Conservation (phyloP, 176 grass and related monocot species). For the Avena atlantica region DNA sequence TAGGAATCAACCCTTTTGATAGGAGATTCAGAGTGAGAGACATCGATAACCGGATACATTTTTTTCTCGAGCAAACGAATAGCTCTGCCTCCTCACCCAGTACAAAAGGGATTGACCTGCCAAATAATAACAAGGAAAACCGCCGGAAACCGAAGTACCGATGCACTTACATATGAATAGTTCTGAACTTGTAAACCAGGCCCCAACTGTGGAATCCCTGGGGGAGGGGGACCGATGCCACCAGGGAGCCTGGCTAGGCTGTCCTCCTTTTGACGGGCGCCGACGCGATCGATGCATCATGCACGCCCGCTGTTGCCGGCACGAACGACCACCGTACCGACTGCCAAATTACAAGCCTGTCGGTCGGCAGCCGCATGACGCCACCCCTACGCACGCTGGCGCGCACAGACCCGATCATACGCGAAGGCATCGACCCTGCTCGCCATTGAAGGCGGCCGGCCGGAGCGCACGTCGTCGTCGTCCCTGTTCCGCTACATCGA, state of each 20-base stretch:
- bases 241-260: neutral
- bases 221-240: neutral
- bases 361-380: slow-evolving; percentile 30
- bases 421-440: neutral
- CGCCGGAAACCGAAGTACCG: too few species aligned
- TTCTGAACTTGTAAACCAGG: too few species aligned
- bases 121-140: too few species aligned
- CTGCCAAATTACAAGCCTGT: neutral
- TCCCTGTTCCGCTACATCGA: slow-evolving; percentile 15
- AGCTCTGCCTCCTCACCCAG: too few species aligned
- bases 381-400: neutral
- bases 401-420: neutral
- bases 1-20: too few species aligned
- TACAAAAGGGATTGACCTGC: too few species aligned
- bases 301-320: slow-evolving; percentile 1
- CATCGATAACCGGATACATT: too few species aligned
- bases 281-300: slow-evolving; percentile 45
- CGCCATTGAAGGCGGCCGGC: slow-evolving; percentile 40
- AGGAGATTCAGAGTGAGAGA: too few species aligned
- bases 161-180: too few species aligned
- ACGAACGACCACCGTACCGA: neutral
- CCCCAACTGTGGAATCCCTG: too few species aligned
- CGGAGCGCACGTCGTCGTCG: neutral
- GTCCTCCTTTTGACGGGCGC: neutral
- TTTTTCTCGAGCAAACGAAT: too few species aligned